Base-by-base conservation (phyloP, 1,284 basidiomycete genomes). In the Rhodotorula sp. region DNA sequence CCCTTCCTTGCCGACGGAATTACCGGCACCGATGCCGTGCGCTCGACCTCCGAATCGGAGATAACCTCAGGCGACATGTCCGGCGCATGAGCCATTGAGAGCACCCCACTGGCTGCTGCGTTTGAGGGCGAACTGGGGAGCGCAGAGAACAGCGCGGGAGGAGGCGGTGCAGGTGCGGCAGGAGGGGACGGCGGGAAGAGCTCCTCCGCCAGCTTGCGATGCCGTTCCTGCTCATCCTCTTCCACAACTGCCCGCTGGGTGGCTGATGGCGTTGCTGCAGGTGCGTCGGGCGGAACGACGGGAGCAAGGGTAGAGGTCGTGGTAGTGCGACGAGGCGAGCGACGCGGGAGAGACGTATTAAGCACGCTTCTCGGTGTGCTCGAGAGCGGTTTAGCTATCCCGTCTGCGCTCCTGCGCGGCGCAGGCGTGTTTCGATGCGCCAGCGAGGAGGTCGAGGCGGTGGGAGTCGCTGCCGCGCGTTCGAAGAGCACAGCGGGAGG, bases 171-270 rank as follows among this genome's bases (percentile, higher is more conserved):
- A 4, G 19, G 44, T 44, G 44, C 44, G 44, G 13, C 25, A 34
- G 65, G 65, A 34, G 67, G 67, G 15, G 67, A 69, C 25, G 67
- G 67, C 27, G 67, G 67, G 44, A 69, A 69, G 13, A 69, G 61
- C 63, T 69, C 62, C 12, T 55, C 59, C 8, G 62, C 67, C 5
- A 69, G 56, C 12, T 12, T 21, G 29, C 57, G 57, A 34, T 41
- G 62, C 25, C 41, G 53, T n/a, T 53, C 61, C 2, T 10, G 36
- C 36, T 62, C 36, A 3, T 17, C 61, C 19, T 7, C 13, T 12
- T n/a, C 32, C 12, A 8, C 46, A 17, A 6, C 6, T 3, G n/a
- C 19, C 25, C 10, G 6, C 50, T 53, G 4, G 46, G 27, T 19
- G 17, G 25, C 22, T 17, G 36, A 5, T 1, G 36, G 22, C 21